phyloP scores from a whole-genome alignment of 768 basidiomycete genomes.

The Boletus subparvulus region DNA sequence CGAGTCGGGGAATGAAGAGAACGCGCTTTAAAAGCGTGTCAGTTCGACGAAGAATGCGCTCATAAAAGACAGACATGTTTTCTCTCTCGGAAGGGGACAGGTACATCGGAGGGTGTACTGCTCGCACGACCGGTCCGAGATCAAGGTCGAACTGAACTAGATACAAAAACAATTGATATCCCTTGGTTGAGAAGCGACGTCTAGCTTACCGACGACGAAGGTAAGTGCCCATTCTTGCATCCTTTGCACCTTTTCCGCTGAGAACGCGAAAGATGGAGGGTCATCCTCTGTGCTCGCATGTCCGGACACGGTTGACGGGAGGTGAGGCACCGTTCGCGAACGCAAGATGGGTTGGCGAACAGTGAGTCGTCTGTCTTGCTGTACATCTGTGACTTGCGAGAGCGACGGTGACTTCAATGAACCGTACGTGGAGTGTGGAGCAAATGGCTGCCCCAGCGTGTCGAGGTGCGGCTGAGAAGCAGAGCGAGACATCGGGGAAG shows the following conservation, averaged over 20 bases:
- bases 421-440: background rate
- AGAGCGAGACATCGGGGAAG: conserved; percentile 18
- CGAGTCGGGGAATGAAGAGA: conserved; percentile 91
- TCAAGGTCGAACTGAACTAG: conserved; percentile 89
- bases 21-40: conserved; percentile 56
- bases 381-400: conserved; percentile 26
- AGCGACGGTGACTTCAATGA: conserved; percentile 37
- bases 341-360: conserved; percentile 36
- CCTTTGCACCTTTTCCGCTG: conserved; percentile 44
- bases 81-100: conserved; percentile 68
- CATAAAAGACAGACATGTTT: conserved; percentile 60
- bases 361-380: conserved; percentile 11
- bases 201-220: conserved; percentile 60
- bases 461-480: conserved; percentile 17
- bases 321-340: conserved; percentile 47
- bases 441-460: background rate
- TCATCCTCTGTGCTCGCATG: conserved; percentile 38
- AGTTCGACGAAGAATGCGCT: background rate
- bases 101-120: conserved; percentile 64
- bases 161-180: conserved; percentile 4
- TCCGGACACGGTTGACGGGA: conserved; percentile 32
- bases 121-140: conserved; percentile 74
- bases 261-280: conserved; percentile 45
- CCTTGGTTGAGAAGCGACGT: background rate
- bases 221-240: conserved; percentile 69